These are phyloP conservation scores for Pseudevernia furfuracea DNA, from an alignment of 495 filamentous ascomycete genomes.

Conservation along the genomic window DNA sequence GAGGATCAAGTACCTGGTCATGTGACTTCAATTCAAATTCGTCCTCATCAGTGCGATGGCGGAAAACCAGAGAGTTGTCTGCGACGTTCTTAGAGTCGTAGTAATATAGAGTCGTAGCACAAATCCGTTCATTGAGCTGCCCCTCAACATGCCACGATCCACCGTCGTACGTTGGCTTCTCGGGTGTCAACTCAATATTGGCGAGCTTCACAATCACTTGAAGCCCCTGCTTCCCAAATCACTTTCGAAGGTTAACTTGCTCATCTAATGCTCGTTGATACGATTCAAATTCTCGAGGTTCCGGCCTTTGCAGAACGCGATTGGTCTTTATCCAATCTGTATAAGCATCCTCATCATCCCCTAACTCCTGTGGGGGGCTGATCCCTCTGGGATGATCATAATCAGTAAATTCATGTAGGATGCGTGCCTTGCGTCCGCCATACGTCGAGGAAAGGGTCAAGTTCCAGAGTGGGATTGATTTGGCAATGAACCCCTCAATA, in stretches of 20 bases:
- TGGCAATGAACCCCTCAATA: conserved; percentile 43
- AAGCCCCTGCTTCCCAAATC: conserved; percentile 33
- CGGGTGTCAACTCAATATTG: conserved; percentile 53
- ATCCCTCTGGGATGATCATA: conserved; percentile 10
- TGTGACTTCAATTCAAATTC: background rate
- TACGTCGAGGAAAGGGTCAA: conserved; percentile 24
- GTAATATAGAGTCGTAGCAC: conserved; percentile 54
- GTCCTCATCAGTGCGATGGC: conserved; percentile 29
- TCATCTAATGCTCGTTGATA: conserved; percentile 3
- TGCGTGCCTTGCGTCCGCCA: background rate
- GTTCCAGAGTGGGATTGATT: conserved; percentile 50
- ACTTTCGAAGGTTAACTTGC: conserved; percentile 26
- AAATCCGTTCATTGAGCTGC: conserved; percentile 32
- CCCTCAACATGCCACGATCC: conserved; percentile 51
- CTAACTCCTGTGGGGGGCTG: conserved; percentile 16
- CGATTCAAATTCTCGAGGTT: conserved; percentile 31
- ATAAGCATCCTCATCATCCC: conserved; percentile 19
- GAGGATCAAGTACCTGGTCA: background rate
- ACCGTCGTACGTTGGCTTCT: conserved; percentile 43
- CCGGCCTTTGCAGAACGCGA: conserved; percentile 30
- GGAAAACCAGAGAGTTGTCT: conserved; percentile 45
- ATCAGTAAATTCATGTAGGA: background rate
- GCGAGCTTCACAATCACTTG: conserved; percentile 59
- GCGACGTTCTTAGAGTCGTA: conserved; percentile 57
- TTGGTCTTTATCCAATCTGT: conserved; percentile 16